Conservation (phyloP, 768 basidiomycete species). For the Collybia nuda region DNA sequence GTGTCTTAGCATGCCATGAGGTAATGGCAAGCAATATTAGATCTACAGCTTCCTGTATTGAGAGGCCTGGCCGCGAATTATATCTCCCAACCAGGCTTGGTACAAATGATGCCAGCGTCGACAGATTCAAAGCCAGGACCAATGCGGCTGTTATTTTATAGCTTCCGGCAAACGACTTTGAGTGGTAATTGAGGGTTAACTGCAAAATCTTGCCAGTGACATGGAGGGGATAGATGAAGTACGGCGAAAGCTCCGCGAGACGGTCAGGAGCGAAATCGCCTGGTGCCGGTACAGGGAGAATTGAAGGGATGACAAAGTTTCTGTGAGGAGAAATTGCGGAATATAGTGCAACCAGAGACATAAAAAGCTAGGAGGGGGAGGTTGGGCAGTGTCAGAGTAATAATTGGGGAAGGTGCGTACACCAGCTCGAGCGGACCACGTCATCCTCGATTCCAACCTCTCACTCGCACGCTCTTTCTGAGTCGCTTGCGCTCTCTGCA, state of each 20-base stretch:
- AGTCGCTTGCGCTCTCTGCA: slow-evolving; percentile 17
- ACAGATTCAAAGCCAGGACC: neutral
- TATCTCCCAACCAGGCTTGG: slow-evolving; percentile 10
- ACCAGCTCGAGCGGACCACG: slow-evolving; percentile 6
- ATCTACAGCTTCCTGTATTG: slow-evolving; percentile 4
- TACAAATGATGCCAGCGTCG: slow-evolving; percentile 1
- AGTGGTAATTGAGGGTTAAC: slow-evolving; percentile 20
- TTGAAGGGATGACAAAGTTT: slow-evolving; percentile 5
- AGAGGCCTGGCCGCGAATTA: slow-evolving; percentile 6
- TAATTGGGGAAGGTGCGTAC: slow-evolving; percentile 4
- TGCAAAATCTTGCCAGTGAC: slow-evolving; percentile 17
- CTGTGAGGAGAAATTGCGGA: slow-evolving; percentile 8
- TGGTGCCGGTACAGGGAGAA: slow-evolving; percentile 3
- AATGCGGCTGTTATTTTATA: slow-evolving; percentile 10
- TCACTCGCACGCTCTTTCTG: slow-evolving; percentile 30
- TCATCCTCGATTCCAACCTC: slow-evolving; percentile 16
- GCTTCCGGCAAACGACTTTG: slow-evolving; percentile 20
- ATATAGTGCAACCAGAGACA: slow-evolving; percentile 1
- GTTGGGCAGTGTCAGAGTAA: neutral
- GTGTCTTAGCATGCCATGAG: slow-evolving; percentile 7
- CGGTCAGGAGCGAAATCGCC: slow-evolving; percentile 7
- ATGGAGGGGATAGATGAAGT: slow-evolving; percentile 8
- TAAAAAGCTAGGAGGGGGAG: slow-evolving; percentile 6
- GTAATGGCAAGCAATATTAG: neutral
- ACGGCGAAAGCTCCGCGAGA: slow-evolving; percentile 7